These are phyloP conservation scores for Phalaenopsis hybrid DNA, from an alignment of 116 monocot genomes.

Conservation along the genomic window DNA sequence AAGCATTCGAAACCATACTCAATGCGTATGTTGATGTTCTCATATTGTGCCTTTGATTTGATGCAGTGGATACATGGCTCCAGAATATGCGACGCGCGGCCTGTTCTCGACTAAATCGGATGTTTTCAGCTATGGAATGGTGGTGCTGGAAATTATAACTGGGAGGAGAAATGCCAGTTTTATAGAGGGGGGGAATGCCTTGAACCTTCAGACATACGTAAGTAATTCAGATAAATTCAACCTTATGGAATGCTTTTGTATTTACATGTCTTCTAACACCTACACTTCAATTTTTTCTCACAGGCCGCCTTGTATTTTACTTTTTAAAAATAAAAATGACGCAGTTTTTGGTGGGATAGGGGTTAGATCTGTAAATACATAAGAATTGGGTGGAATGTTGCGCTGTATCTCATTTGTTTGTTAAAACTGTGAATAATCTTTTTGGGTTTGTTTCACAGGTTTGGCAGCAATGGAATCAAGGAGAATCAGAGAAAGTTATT, in stretches of 20 bases:
- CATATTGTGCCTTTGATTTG: not conserved
- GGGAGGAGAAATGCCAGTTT: slow-evolving; percentile 32
- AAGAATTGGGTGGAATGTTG: no score
- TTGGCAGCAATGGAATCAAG: slow-evolving; percentile 30
- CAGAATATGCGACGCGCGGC: slow-evolving; percentile 34
- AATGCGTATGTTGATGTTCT: not conserved
- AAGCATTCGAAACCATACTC: not conserved
- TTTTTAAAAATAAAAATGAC: no score
- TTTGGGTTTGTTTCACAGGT: slow-evolving; percentile 9
- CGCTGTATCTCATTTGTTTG: not conserved
- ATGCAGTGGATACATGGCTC: slow-evolving; percentile 55
- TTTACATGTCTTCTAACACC: no score
- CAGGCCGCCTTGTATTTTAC: no score
- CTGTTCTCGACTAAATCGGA: slow-evolving; percentile 39
- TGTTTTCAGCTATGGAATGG: slow-evolving; percentile 30
- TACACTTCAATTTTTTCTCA: no score
- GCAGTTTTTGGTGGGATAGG: no score
- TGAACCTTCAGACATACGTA: slow-evolving; percentile 27
- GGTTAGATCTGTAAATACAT: no score
- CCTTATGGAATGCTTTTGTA: no score
- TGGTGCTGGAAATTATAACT: slow-evolving; percentile 32
- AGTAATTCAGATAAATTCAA: not conserved
- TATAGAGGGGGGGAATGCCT: not conserved
- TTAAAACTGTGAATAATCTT: not conserved
- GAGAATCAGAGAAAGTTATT: slow-evolving; percentile 3